Evolutionary conservation across 2,329 filamentous ascomycete genomes (phyloP).

Genomic region (Colletotrichum siamense): DNA sequence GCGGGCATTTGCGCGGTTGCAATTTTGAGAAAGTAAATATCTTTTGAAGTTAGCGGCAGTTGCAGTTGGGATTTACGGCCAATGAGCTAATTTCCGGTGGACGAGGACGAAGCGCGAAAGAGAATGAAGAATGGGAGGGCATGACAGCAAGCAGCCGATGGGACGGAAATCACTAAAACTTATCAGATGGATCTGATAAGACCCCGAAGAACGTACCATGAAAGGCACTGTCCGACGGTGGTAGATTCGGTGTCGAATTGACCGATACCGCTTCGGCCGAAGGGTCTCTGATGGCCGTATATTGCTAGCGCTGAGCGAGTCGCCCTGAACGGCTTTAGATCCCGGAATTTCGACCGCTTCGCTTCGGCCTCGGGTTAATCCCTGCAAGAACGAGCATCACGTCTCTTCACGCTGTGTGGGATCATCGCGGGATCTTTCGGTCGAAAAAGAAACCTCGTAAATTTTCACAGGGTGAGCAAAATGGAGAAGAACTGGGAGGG

Average conservation of each 20-base stretch:
- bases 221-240: background rate
- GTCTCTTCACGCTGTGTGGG: background rate
- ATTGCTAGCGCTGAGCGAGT: background rate
- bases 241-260: background rate
- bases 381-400: background rate
- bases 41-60: background rate
- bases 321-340: background rate
- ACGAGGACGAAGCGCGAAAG: background rate
- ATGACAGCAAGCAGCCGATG: background rate
- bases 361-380: background rate
- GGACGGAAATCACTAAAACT: constrained; percentile 3
- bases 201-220: background rate
- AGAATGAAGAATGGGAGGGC: background rate
- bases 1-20: background rate
- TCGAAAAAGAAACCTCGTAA: background rate
- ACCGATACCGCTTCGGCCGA: constrained; percentile 12
- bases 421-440: background rate
- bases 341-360: background rate
- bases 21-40: background rate
- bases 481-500: background rate
- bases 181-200: constrained; percentile 43
- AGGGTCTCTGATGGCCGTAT: background rate
- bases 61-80: background rate
- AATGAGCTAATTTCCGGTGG: background rate
- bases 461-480: background rate